Evolutionary conservation across 805 yeast genomes (phyloP), one percentile per base, ranked within the genome.

Genomic region (Saccharomycopsis guyanensis): DNA sequence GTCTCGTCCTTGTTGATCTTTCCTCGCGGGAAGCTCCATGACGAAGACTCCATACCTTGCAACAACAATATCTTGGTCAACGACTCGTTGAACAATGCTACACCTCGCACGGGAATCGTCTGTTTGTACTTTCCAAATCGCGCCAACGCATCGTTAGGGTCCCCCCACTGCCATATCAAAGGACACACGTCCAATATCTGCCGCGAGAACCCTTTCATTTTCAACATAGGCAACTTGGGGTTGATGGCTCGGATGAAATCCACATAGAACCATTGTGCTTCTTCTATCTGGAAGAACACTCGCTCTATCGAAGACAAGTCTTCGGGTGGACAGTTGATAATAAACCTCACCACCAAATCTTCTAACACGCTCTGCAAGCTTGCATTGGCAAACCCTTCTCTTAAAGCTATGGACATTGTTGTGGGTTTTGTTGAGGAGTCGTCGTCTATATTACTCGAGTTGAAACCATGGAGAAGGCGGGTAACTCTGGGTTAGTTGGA

Each of bases 1-100:
- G 79, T 69, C 66, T 93, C 99, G 59, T 82, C 94, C 60, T 93
- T 89, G 33, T 94, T 86, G 47, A 93, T 93, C 64, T 93, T 93
- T 4, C 99, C 99, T 61, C 96, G 72, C 4, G 99, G 99, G 58
- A 93, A 93, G 5, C 96, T 84, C 97, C 97, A 93, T 1, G 83
- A 66, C n/a, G 72, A 61, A 10, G 88, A 75, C 53, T 86, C 94
- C 42, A 80, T 79, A 3, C 96, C 97, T 59, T 86, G 80, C 3
- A 93, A 95, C 53, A 93, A 66, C 24, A 94, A 59, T 8, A 86
- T 68, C 58, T 85, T 86, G 46, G 79, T 75, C 67, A 87, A 61
- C 29, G 72, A 74, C 44, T 73, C 69, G 59, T 86, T 88, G 57
- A 93, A 73, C 44, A 94, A 69, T 6, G 96, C 96, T 38, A 91